Conservation (phyloP, 306 rosid genomes). For the Ceratonia siliqua region DNA sequence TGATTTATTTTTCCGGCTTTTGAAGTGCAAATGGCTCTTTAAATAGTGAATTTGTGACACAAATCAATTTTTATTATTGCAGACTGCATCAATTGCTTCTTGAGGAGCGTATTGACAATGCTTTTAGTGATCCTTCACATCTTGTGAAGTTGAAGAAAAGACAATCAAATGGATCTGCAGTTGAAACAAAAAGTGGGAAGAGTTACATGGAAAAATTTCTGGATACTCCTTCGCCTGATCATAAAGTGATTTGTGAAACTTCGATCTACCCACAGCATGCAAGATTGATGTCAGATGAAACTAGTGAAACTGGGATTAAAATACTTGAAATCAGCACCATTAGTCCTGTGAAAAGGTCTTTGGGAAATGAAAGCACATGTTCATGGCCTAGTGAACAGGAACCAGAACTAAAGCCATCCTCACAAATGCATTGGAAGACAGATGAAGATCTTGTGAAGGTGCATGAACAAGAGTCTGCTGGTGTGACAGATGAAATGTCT, state of each 20-base stretch:
- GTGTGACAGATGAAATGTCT: conserved; percentile 45
- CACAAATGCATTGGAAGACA: conserved; percentile 35
- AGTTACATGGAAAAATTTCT: conserved; percentile 83
- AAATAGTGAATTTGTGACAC: conserved; percentile 36
- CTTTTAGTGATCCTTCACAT: conserved; percentile 69
- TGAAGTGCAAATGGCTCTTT: conserved; percentile 18
- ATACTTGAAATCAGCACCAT: conserved; percentile 70
- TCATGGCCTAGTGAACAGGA: conserved; percentile 59
- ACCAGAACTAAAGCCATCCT: conserved; percentile 39
- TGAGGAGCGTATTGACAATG: conserved; percentile 82
- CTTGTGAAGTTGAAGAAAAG: conserved; percentile 77
- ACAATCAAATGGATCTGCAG: conserved; percentile 61
- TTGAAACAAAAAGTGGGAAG: conserved; percentile 62
- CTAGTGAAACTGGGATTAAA: conserved; percentile 59
- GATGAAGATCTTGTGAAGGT: conserved; percentile 42
- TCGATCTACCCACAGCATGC: conserved; percentile 46
- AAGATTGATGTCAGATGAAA: conserved; percentile 45
- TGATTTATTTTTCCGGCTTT: conserved; percentile 28
- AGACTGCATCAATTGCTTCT: conserved; percentile 86
- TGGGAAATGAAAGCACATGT: conserved; percentile 45
- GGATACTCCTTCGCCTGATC: conserved; percentile 63
- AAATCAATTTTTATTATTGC: conserved; percentile 39
- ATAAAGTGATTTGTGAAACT: conserved; percentile 59
- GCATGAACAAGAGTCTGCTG: conserved; percentile 47
- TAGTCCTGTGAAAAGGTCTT: conserved; percentile 55